A percentile compares a stretch with the other conserved stretches of the same genome.
Evolutionary conservation across 169 alveolate genomes (phyloP).

Genomic region (Plasmodium vivax): DNA sequence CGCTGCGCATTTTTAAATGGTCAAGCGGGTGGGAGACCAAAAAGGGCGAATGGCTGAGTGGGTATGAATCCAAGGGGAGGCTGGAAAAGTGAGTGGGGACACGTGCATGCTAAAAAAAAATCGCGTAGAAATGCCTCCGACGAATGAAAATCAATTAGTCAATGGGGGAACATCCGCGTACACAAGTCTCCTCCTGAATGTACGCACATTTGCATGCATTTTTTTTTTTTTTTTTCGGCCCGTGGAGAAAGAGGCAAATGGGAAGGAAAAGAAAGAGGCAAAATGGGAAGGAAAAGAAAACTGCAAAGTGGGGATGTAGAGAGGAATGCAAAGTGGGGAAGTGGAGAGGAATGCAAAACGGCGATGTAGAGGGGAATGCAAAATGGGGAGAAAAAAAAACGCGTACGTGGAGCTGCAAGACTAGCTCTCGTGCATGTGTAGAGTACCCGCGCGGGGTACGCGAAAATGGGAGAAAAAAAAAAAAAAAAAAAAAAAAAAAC

Average conservation of each 20-base stretch:
- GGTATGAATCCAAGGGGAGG: background rate
- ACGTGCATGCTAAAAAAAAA: background rate
- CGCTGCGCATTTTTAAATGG: background rate
- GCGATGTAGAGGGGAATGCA: background rate
- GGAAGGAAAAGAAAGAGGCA: no score
- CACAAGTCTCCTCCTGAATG: background rate
- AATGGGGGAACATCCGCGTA: background rate
- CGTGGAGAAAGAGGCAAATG: no score
- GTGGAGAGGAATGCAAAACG: background rate
- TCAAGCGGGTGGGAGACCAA: background rate
- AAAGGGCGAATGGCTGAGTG: background rate
- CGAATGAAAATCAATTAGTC: background rate
- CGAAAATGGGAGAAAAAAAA: background rate
- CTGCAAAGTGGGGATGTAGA: no score
- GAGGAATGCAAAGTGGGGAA: background rate
- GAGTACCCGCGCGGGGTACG: background rate
- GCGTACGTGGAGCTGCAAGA: background rate
- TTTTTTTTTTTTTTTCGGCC: background rate
- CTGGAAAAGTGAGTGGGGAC: background rate
- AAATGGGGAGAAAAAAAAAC: background rate
- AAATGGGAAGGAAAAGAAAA: no score
- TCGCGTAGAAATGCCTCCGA: background rate
- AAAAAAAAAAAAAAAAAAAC: background rate
- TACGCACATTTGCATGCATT: background rate
- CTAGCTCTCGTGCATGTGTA: background rate